Percentiles rank a stretch among this genome's conserved stretches.
Evolutionary conservation across 148 eudicot genomes (phyloP).

Genomic region (Fagopyrum homotropicum): DNA sequence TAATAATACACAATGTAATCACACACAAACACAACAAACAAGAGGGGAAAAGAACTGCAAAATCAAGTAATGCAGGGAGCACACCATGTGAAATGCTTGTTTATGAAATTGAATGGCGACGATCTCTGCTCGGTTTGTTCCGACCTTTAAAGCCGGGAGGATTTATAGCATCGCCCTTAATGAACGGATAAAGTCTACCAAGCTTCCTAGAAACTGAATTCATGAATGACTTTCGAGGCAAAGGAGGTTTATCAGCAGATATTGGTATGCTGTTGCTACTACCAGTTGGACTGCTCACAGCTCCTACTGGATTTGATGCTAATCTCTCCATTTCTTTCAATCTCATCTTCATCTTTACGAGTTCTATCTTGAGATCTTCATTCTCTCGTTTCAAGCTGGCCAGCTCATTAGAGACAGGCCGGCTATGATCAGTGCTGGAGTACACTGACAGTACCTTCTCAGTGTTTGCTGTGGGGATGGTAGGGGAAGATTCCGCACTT

Average conservation of each 20-base stretch:
- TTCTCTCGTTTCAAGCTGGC: conserved; percentile 47
- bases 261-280: conserved; percentile 18
- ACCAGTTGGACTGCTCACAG: conserved; percentile 27
- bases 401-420: conserved; percentile 36
- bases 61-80: background rate
- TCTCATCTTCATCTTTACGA: conserved; percentile 55
- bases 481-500: conserved; percentile 20
- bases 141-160: conserved; percentile 30
- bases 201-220: conserved; percentile 57
- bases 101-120: conserved; percentile 66
- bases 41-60: background rate
- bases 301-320: conserved; percentile 17
- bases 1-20: background rate
- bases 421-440: conserved; percentile 16
- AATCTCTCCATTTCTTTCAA: conserved; percentile 53
- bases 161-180: conserved; percentile 26
- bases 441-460: conserved; percentile 18
- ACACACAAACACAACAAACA: background rate
- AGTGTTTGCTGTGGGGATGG: conserved; percentile 19
- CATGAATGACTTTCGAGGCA: conserved; percentile 60
- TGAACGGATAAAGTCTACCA: conserved; percentile 40
- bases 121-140: conserved; percentile 36
- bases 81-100: background rate
- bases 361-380: conserved; percentile 72
- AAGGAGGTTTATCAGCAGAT: conserved; percentile 39